Base-by-base conservation (phyloP, 345 rosid genomes). In the Bruguiera gymnorhiza region DNA sequence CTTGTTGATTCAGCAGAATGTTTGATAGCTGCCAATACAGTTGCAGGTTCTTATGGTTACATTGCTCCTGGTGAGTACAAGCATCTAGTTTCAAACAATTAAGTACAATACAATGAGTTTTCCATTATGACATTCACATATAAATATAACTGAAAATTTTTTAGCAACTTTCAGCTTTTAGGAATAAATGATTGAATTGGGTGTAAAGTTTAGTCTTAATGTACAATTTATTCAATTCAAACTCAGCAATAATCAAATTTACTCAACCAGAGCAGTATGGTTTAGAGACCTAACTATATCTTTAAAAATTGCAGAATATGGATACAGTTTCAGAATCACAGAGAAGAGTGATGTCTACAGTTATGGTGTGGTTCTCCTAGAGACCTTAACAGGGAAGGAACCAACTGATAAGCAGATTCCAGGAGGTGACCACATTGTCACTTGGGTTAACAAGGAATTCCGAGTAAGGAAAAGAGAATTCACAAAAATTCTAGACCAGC, bases 1-100 rank as follows among this genome's bases (percentile, higher is more conserved):
- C 82, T 82, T 54, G 67, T 86, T 59, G 85, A 83, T 68, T 77
- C 80, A 60, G 71, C 87, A 59, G 87, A 85, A 63, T 69, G 74
- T 70, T 78, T 86, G 1, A 68, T 71, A 48, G 81, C 74, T 56
- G 81, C 94, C 55, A 72, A 81, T 59, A 75, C 81, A 16, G 80
- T 89, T 36, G 91, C 94, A 27, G 94, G 94, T 13, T 89, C 94
- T 52, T 89, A 85, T 65, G 94, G 94, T 13, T 89, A 89, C 85
- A 89, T 89, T 70, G 91, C 91, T 66, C 94, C 94, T 1, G 94
- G 94, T 89, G 56, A 82, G 81, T 84, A 51, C 2, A 64, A 31
- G 56, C 63, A n/a, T 29, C 60, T 55, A 20, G 23, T 55, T 61
- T 70, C 37, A 2, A 55, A 43, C 30, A 30, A 21, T 54, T 60